Base-by-base conservation (phyloP, 139 green algal species). In the Haematococcus sp. region DNA sequence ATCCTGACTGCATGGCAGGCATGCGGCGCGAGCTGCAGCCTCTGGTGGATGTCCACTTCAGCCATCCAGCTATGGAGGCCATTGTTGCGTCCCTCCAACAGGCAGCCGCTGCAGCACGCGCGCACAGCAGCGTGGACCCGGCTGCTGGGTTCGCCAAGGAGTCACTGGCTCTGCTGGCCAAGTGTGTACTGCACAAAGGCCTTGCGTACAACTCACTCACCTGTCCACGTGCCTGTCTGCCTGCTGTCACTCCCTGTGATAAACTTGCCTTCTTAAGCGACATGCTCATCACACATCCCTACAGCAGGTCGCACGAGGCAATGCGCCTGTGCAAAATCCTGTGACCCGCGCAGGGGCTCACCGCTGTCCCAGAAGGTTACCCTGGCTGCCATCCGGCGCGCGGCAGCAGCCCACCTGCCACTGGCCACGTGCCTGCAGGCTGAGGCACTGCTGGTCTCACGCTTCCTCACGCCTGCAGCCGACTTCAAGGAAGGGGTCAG, bases 401-500 rank as follows among this genome's bases (percentile, higher is more conserved):
- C 64, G 46, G 28, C 63, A 4, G 40, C 40, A 19, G 40, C 7
- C 40, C 46, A 70, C 25, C 55, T 87, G 73, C 27, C 60, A 4
- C 73, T 94, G 32, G 75, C 44, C 3, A 68, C 87, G 23, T 91
- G 86, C 71, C 81, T 97, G 58, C 49, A 81, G 30, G 78, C 80
- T 76, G 92, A 97, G 65, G 84, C 78, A 27, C 55, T 75, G 4
- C 64, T 96, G 68, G 79, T 82, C 22, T 23, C 31, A 20, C 80
- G 80, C 28, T 90, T 87, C 68, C 68, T 75, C 30, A 25, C 27
- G 1, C 72, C 70, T 15, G 60, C 83, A 15, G 80, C 64, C 2
- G 89, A 92, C 74, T 91, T 93, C 73, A 43, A 69, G 1, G 88
- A 92, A 70, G 90, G 90, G 22, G 91, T 97, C 33, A 31, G 76